These are phyloP conservation scores for Tothia fuscella DNA, from an alignment of 2,329 filamentous ascomycete species.

Conservation along the genomic window DNA sequence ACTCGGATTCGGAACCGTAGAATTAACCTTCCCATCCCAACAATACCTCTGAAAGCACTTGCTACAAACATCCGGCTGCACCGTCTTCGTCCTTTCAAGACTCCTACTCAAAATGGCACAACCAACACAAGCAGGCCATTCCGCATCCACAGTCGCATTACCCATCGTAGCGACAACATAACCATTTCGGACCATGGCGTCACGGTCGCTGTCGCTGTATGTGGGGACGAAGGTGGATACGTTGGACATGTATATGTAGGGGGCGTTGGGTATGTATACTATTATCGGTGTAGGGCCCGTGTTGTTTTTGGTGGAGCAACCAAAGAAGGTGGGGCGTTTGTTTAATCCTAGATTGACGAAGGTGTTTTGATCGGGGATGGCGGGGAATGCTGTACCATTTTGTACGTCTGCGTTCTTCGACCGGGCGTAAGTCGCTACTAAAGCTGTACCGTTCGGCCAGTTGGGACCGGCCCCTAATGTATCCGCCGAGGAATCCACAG, in stretches of 20 bases:
- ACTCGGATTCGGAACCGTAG: conserved; percentile 11
- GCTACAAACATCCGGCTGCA: conserved; percentile 58
- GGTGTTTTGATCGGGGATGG: conserved; percentile 61
- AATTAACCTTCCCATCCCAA: conserved; percentile 69
- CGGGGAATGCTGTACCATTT: conserved; percentile 61
- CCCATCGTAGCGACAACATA: conserved; percentile 73
- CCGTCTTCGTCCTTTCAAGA: conserved; percentile 56
- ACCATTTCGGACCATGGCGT: conserved; percentile 76
- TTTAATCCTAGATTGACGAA: conserved; percentile 70
- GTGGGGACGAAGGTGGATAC: conserved; percentile 60
- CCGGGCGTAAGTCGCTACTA: conserved; percentile 64
- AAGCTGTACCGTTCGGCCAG: conserved; percentile 68
- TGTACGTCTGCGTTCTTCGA: conserved; percentile 43
- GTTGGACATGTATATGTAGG: conserved; percentile 68
- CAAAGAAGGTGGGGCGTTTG: conserved; percentile 66
- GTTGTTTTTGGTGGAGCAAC: conserved; percentile 56
- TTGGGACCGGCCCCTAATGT: conserved; percentile 34
- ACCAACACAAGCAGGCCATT: conserved; percentile 76
- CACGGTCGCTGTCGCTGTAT: conserved; percentile 55
- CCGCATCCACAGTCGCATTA: conserved; percentile 59
- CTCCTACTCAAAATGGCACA: conserved; percentile 76
- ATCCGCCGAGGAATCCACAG: conserved; percentile 67
- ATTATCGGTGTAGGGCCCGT: conserved; percentile 53
- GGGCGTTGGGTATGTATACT: conserved; percentile 80
- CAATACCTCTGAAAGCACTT: conserved; percentile 75